phyloP scores from a whole-genome alignment of 2,329 filamentous ascomycete genomes.

The Keithomyces neogunnii region DNA sequence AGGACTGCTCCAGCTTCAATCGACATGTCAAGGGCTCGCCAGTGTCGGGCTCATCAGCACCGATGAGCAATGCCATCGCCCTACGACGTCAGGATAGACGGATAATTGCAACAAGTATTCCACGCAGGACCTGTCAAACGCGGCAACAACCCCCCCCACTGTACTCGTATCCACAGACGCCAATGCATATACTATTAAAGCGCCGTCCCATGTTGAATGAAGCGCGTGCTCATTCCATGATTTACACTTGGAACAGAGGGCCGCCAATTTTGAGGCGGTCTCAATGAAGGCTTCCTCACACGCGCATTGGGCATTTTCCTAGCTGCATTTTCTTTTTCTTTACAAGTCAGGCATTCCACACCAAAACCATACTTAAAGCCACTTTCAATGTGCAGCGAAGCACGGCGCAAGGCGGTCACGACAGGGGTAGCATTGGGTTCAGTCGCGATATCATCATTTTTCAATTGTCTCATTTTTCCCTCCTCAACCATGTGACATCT shows the following conservation, averaged over 20 bases:
- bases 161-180: not conserved
- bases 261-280: not conserved
- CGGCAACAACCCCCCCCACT: not conserved
- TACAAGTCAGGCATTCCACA: slow-evolving; percentile 24
- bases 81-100: not conserved
- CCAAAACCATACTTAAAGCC: slow-evolving; percentile 24
- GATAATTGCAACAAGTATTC: not conserved
- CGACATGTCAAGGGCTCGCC: not conserved
- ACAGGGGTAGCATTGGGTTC: slow-evolving; percentile 26
- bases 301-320: slow-evolving; percentile 6
- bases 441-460: slow-evolving; percentile 17
- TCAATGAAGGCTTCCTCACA: not conserved
- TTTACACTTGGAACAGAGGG: not conserved
- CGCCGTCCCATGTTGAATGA: not conserved
- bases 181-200: not conserved
- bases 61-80: not conserved
- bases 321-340: slow-evolving; percentile 12
- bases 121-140: slow-evolving; percentile 6
- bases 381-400: slow-evolving; percentile 29
- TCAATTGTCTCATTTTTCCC: slow-evolving; percentile 17
- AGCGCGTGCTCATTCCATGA: slow-evolving; percentile 9
- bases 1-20: not conserved
- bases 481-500: slow-evolving; percentile 14
- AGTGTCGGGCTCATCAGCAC: not conserved
- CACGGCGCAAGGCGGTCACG: slow-evolving; percentile 29